phyloP scores from a whole-genome alignment of 352 stramenopile species.

The Globisporangium cystogenes region DNA sequence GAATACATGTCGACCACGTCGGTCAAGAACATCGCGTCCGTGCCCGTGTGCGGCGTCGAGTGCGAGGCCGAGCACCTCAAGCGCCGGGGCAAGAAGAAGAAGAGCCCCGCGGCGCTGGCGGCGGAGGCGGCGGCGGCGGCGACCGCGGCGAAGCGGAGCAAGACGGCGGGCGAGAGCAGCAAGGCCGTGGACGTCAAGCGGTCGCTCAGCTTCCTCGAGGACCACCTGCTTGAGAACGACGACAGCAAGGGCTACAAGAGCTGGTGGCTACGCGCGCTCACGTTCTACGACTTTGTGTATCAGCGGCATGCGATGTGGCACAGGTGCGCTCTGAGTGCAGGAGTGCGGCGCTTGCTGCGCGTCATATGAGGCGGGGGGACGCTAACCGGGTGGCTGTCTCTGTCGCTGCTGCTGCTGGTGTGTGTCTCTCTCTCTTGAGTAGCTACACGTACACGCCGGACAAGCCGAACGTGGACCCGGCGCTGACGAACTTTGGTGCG shows the following conservation, averaged over 20 bases:
- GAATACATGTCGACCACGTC: constrained; percentile 60
- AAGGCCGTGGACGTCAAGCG: constrained; percentile 8
- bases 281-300: constrained; percentile 85
- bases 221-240: constrained; percentile 66
- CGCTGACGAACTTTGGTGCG: constrained; percentile 74
- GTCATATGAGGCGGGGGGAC: too few relatives aligned
- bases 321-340: constrained; percentile 19
- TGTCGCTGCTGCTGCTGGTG: not conserved
- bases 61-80: constrained; percentile 50
- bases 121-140: not conserved
- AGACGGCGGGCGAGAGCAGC: constrained; percentile 16
- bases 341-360: too few relatives aligned
- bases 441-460: constrained; percentile 74
- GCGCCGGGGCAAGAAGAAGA: constrained; percentile 15
- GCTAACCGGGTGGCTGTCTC: too few relatives aligned
- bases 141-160: constrained; percentile 34
- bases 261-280: constrained; percentile 78
- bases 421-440: not conserved
- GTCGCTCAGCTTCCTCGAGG: constrained; percentile 67
- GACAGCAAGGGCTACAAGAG: constrained; percentile 79
- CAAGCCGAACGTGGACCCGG: constrained; percentile 56
- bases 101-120: constrained; percentile 14
- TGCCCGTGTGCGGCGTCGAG: constrained; percentile 61
- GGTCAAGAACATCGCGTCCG: constrained; percentile 41
- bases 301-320: constrained; percentile 85